A percentile compares a stretch with the other conserved stretches of the same genome.
phyloP scores from a whole-genome alignment of 768 basidiomycete species.

The Auricularia heimuer region DNA sequence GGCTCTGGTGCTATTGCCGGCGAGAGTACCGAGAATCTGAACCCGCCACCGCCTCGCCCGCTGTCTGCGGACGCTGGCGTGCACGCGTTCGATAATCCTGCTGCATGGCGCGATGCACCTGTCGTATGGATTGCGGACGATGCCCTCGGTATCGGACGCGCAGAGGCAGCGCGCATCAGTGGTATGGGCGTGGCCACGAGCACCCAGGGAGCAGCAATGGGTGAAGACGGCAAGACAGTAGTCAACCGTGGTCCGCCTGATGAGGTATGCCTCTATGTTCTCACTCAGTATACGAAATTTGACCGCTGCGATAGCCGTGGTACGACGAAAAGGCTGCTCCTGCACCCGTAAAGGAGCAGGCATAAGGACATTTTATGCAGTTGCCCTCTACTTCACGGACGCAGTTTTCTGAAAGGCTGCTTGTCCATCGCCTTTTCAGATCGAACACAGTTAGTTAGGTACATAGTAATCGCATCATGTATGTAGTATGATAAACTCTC shows the following conservation, averaged over 20 bases:
- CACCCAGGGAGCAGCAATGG: constrained; percentile 26
- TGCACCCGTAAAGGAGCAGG: no score
- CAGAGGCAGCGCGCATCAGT: constrained; percentile 21
- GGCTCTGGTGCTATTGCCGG: constrained; percentile 8
- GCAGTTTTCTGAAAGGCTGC: no score
- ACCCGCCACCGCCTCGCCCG: neutral
- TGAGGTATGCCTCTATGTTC: constrained; percentile 10
- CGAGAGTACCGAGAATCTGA: constrained; percentile 18
- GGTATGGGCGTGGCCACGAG: constrained; percentile 21
- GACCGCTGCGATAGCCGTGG: neutral
- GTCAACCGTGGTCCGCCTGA: constrained; percentile 23
- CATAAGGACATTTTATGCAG: no score
- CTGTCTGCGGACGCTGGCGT: constrained; percentile 16
- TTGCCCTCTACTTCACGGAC: no score
- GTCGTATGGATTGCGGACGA: constrained; percentile 38
- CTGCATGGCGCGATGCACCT: constrained; percentile 30
- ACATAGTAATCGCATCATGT: no score
- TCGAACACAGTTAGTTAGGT: no score
- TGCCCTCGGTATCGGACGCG: constrained; percentile 27
- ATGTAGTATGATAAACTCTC: no score
- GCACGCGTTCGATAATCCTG: constrained; percentile 37
- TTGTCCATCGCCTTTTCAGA: no score
- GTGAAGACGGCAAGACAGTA: constrained; percentile 22
- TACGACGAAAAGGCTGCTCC: neutral
- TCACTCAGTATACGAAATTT: neutral